A percentile compares a stretch with the other conserved stretches of the same genome.
These are phyloP conservation scores for Xylaria acuta DNA, from an alignment of 495 filamentous ascomycete species.

Conservation along the genomic window DNA sequence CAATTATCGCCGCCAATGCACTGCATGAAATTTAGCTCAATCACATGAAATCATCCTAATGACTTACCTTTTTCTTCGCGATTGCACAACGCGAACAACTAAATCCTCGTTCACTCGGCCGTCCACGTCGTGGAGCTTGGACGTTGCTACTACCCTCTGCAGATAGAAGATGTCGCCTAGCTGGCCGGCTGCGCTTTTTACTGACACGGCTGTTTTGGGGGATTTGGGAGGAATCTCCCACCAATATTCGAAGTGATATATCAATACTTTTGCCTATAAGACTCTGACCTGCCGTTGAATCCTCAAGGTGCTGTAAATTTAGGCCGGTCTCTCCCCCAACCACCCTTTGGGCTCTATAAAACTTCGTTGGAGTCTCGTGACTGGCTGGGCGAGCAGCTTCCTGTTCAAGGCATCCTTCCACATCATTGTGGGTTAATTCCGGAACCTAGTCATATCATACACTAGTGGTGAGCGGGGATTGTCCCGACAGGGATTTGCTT, in stretches of 20 bases:
- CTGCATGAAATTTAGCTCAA: background rate
- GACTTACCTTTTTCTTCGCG: conserved; percentile 14
- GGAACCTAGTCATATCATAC: background rate
- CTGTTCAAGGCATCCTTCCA: background rate
- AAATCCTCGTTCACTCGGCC: conserved; percentile 23
- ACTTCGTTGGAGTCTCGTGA: background rate
- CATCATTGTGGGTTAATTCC: background rate
- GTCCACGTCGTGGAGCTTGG: conserved; percentile 8
- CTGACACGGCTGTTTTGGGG: background rate
- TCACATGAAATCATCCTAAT: background rate
- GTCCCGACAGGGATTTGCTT: background rate
- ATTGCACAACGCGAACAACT: conserved; percentile 21
- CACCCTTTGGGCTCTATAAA: background rate
- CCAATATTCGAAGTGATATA: background rate
- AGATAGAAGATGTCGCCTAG: background rate
- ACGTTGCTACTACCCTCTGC: background rate
- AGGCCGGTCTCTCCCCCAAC: background rate
- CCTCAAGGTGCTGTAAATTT: background rate
- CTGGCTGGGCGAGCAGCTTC: background rate
- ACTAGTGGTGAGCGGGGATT: conserved; percentile 14
- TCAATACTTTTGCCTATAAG: conserved; percentile 1
- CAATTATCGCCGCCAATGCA: conserved; percentile 1
- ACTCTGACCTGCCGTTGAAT: background rate
- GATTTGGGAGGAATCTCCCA: background rate
- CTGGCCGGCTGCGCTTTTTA: background rate